Conservation (phyloP, 148 eudicot genomes). For the Diospyros kaki region DNA sequence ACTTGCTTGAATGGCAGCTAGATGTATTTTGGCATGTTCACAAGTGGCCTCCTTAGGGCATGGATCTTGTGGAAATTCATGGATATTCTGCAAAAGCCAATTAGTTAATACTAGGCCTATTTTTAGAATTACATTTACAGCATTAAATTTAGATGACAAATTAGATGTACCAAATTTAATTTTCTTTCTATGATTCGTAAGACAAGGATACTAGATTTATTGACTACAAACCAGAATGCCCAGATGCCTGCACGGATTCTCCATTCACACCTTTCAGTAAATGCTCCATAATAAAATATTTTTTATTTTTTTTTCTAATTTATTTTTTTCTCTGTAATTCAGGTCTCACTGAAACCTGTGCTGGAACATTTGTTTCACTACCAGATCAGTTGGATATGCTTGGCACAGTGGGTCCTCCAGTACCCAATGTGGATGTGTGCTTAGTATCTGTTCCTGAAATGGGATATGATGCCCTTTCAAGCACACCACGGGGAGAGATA, state of each 20-base stretch:
- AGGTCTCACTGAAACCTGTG: conserved; percentile 98
- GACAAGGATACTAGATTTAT: too few relatives aligned
- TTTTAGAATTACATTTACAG: too few relatives aligned
- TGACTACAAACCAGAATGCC: too few relatives aligned
- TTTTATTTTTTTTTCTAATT: background rate
- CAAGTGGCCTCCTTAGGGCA: too few relatives aligned
- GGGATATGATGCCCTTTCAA: conserved; percentile 80
- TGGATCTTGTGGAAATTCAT: too few relatives aligned
- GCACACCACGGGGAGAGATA: conserved; percentile 80
- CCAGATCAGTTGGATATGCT: conserved; percentile 77
- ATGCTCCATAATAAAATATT: background rate
- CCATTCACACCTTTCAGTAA: background rate
- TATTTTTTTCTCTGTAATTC: conserved; percentile 10
- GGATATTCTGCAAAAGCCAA: too few relatives aligned
- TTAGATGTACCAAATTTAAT: too few relatives aligned
- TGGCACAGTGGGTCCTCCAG: conserved; percentile 95
- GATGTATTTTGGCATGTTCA: too few relatives aligned
- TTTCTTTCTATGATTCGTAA: too few relatives aligned
- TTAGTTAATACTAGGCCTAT: too few relatives aligned
- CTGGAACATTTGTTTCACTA: conserved; percentile 81
- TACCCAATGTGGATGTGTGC: conserved; percentile 82
- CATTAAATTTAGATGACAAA: too few relatives aligned
- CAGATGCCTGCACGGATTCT: background rate
- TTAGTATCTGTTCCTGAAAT: conserved; percentile 95
- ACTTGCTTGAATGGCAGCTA: too few relatives aligned